These are phyloP conservation scores for Quercus phellos DNA, from an alignment of 331 rosid species.

Conservation along the genomic window DNA sequence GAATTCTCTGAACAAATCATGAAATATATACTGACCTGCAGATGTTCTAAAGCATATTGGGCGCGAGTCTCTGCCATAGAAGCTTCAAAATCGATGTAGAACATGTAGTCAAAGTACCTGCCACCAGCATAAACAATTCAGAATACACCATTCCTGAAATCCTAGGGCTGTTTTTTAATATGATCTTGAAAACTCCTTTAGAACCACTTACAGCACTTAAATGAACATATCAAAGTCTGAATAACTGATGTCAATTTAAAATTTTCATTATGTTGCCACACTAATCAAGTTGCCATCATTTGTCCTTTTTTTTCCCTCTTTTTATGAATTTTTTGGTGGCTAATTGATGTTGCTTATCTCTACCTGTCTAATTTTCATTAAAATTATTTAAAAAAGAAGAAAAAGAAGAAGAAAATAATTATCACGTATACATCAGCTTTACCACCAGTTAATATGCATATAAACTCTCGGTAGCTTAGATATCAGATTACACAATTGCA, in stretches of 20 bases:
- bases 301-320: background rate
- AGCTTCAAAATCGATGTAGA: slow-evolving; percentile 87
- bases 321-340: background rate
- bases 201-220: too few relatives aligned
- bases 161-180: background rate
- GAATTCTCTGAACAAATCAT: background rate
- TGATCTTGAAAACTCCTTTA: background rate
- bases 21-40: slow-evolving; percentile 55
- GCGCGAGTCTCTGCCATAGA: slow-evolving; percentile 93
- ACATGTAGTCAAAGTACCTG: slow-evolving; percentile 91
- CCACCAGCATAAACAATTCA: slow-evolving; percentile 8
- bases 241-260: too few relatives aligned
- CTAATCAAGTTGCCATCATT: background rate
- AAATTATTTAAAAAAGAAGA: background rate
- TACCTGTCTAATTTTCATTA: slow-evolving; percentile 9
- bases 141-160: background rate
- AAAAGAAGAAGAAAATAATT: too few relatives aligned
- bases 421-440: background rate
- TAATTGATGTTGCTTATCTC: background rate
- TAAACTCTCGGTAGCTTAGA: background rate
- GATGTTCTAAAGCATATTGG: slow-evolving; percentile 69
- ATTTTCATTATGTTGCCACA: too few relatives aligned
- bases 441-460: slow-evolving; percentile 6
- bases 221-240: too few relatives aligned
- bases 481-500: background rate